Evolutionary conservation across 257 asterid genomes (phyloP), one percentile per base, ranked within the genome.

Genomic region (Scutellaria minor): DNA sequence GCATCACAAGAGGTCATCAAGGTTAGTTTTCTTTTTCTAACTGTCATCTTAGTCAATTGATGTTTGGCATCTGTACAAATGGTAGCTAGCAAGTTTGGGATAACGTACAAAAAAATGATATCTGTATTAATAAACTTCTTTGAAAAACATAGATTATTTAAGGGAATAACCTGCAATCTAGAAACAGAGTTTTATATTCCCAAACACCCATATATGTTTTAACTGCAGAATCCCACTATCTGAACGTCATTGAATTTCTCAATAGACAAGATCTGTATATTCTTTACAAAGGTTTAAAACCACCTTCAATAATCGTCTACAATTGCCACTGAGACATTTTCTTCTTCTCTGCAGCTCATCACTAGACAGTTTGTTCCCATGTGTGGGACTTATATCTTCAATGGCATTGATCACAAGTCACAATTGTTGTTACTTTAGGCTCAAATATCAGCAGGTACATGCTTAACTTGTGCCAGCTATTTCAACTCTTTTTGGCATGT

Each of bases 1-100:
- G 96, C 99, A 63, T 90, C 98, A 62, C 99, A 95, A 79, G 99
- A 95, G 79, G 98, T 85, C 71, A 95, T 95, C 81, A 95, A 95
- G 96, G 99, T 90, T 51, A 9, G 90, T 65, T 47, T 74, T 18
- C 1, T 13, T 31, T 11, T 4, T 35, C 3, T 3, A 41, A 8
- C 8, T 40, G 9, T 52, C 46, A 6, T 54, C 48, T 27, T 67
- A 18, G 11, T 37, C 51, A 53, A 42, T 31, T 4, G 13, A 35
- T 12, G 2, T 56, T 22, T 3, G 24, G 22, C 53, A 51, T 47
- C 5, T 31, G n/a, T 15, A 13, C 6, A 13, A 24, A 50, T 50
- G n/a, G n/a, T 12, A 6, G 55, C 20, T 50, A 50, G 9, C 14
- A 50, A 31, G 37, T 31, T 31, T 31, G 37, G 5, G 37, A 31